These are phyloP conservation scores for Fremontodendron californicum DNA, from an alignment of 345 rosid species.

Conservation along the genomic window DNA sequence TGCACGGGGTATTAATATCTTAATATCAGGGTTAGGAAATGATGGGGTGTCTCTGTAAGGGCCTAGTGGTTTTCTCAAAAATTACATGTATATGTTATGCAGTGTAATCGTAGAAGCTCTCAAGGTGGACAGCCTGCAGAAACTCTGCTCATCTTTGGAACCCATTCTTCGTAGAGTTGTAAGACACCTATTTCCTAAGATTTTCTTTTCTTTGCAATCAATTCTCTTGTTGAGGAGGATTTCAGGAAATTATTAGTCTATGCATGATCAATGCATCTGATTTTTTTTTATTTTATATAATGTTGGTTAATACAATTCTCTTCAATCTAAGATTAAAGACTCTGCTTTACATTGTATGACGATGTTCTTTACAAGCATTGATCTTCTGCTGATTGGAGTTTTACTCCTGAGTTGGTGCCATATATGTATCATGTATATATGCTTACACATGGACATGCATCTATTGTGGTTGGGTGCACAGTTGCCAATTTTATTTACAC, in stretches of 20 bases:
- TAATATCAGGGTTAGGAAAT: not conserved
- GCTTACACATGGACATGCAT: not conserved
- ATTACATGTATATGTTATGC: conserved; percentile 18
- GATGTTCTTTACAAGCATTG: not conserved
- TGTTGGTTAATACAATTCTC: not conserved
- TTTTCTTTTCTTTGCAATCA: not conserved
- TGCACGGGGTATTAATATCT: not conserved
- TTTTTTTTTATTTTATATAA: not conserved
- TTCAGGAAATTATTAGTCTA: not conserved
- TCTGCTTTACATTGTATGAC: not conserved
- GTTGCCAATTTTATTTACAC: not conserved
- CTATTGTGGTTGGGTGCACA: not conserved
- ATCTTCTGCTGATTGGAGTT: not conserved
- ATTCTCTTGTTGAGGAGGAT: not conserved
- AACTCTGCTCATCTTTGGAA: conserved; percentile 94
- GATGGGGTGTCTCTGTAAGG: not conserved
- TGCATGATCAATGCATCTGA: not conserved
- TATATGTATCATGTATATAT: not conserved
- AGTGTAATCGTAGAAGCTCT: conserved; percentile 97
- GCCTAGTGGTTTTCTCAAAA: not conserved
- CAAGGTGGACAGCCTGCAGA: conserved; percentile 93
- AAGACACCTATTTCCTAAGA: conserved; percentile 31
- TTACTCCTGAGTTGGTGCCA: not conserved
- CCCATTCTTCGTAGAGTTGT: conserved; percentile 98
- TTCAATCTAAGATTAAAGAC: not conserved